A percentile compares a stretch with the other conserved stretches of the same genome.
Evolutionary conservation across 495 filamentous ascomycete species (phyloP).

Genomic region (Evernia prunastri): DNA sequence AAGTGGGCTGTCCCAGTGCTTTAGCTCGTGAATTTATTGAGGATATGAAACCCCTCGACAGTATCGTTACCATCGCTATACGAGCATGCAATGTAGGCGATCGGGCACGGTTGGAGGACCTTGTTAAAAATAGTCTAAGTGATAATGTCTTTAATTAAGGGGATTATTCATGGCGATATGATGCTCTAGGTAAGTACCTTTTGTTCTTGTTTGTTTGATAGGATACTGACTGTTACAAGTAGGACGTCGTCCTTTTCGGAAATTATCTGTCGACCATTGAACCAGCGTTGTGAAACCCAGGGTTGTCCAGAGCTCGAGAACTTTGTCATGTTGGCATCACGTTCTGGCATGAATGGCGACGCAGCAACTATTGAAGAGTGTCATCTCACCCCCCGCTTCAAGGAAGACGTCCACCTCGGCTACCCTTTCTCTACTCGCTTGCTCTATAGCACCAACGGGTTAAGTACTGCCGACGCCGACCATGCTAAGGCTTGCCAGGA

Average conservation of each 20-base stretch:
- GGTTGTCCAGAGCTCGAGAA: constrained; percentile 37
- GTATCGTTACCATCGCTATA: constrained; percentile 23
- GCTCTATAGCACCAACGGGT: too few relatives aligned
- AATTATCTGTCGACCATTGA: constrained; percentile 16
- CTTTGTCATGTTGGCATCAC: constrained; percentile 45
- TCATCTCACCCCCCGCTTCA: too few relatives aligned
- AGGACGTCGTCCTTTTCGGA: constrained; percentile 24
- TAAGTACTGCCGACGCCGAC: background rate
- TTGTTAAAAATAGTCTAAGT: background rate
- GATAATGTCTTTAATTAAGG: constrained; percentile 30
- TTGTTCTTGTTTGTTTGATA: background rate
- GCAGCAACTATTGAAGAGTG: too few relatives aligned
- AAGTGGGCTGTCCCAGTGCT: constrained; percentile 21
- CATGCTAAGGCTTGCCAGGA: background rate
- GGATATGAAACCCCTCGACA: constrained; percentile 12
- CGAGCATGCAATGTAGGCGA: constrained; percentile 32
- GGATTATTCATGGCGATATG: constrained; percentile 38
- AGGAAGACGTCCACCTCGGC: too few relatives aligned
- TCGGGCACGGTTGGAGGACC: background rate
- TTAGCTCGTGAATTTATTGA: constrained; percentile 18
- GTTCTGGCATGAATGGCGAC: constrained; percentile 41
- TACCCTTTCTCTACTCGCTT: too few relatives aligned
- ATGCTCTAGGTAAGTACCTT: constrained; percentile 24
- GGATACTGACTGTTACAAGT: constrained; percentile 7
- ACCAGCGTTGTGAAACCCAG: constrained; percentile 29